Evolutionary conservation across 108 stramenopile species (phyloP).

Genomic region (Fragilaria radians): DNA sequence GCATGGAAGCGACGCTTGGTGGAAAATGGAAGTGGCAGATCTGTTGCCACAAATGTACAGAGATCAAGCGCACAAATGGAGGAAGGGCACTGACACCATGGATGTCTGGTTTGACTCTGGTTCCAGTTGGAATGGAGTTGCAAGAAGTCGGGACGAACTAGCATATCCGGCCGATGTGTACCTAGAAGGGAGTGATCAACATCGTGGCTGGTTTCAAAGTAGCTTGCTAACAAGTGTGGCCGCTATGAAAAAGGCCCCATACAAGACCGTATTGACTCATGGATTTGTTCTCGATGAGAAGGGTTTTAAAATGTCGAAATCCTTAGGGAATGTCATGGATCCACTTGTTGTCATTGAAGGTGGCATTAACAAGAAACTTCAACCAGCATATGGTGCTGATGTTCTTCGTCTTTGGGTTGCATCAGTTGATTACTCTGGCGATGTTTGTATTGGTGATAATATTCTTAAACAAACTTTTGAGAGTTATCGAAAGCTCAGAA

Average conservation of each 20-base stretch:
- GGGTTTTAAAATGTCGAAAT: constrained; percentile 99
- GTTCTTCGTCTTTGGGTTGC: constrained; percentile 98
- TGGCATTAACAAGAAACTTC: constrained; percentile 89
- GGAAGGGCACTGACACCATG: constrained; percentile 97
- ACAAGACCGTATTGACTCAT: constrained; percentile 96
- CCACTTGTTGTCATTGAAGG: constrained; percentile 94
- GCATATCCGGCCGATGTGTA: constrained; percentile 88
- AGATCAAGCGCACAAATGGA: constrained; percentile 85
- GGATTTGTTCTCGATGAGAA: constrained; percentile 98
- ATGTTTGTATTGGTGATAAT: constrained; percentile 87
- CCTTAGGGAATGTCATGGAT: constrained; percentile 96
- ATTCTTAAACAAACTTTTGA: constrained; percentile 96
- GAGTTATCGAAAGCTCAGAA: constrained; percentile 92
- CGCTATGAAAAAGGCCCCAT: constrained; percentile 80
- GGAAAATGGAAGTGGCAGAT: constrained; percentile 83
- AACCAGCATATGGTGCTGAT: constrained; percentile 97
- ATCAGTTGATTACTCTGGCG: constrained; percentile 92
- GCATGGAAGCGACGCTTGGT: constrained; percentile 97
- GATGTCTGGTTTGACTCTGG: constrained; percentile 99
- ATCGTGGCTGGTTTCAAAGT: constrained; percentile 99
- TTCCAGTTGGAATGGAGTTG: constrained; percentile 95
- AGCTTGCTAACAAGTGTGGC: constrained; percentile 95
- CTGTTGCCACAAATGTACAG: constrained; percentile 83
- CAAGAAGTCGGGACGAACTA: constrained; percentile 73
- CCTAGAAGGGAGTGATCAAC: constrained; percentile 94